A percentile compares a stretch with the other conserved stretches of the same genome.
Conservation (phyloP, 192 early-diverging fungal species). For the Phycomyces nitens region DNA sequence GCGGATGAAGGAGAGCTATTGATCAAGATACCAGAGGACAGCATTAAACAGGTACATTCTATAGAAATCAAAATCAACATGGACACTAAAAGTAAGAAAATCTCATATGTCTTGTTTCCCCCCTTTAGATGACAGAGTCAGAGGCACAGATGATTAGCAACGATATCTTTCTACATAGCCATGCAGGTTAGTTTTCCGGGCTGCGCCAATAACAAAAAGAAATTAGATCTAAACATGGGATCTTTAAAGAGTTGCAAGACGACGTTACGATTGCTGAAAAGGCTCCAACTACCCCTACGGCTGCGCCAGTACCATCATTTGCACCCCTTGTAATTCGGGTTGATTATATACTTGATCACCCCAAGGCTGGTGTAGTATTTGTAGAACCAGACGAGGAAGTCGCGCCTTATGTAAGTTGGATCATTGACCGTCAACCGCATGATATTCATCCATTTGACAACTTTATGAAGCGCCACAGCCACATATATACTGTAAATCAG, state of each 20-base stretch:
- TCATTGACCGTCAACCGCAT: too few relatives aligned
- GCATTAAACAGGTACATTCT: conserved; percentile 33
- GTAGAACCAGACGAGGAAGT: conserved; percentile 51
- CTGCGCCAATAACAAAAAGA: too few relatives aligned
- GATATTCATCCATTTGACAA: too few relatives aligned
- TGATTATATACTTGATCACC: conserved; percentile 49
- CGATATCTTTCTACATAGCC: conserved; percentile 1
- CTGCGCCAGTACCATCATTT: conserved; percentile 36
- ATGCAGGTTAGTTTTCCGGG: conserved; percentile 29
- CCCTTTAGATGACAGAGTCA: conserved; percentile 18
- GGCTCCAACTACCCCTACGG: conserved; percentile 31
- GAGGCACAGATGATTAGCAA: conserved; percentile 11
- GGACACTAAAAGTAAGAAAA: too few relatives aligned
- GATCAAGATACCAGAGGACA: conserved; percentile 35
- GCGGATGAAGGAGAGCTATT: conserved; percentile 49
- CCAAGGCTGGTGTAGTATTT: conserved; percentile 53
- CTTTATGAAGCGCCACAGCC: conserved; percentile 38
- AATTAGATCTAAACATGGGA: too few relatives aligned
- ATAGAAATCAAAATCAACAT: too few relatives aligned
- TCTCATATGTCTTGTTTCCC: too few relatives aligned
- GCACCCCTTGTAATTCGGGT: conserved; percentile 44
- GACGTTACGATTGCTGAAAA: conserved; percentile 1
- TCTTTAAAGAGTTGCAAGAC: not conserved
- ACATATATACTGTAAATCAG: conserved; percentile 66
- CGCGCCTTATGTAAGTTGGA: conserved; percentile 48